A percentile compares a stretch with the other conserved stretches of the same genome.
Conservation (phyloP, 148 eudicot species). For the Vaccinium myrtillus region DNA sequence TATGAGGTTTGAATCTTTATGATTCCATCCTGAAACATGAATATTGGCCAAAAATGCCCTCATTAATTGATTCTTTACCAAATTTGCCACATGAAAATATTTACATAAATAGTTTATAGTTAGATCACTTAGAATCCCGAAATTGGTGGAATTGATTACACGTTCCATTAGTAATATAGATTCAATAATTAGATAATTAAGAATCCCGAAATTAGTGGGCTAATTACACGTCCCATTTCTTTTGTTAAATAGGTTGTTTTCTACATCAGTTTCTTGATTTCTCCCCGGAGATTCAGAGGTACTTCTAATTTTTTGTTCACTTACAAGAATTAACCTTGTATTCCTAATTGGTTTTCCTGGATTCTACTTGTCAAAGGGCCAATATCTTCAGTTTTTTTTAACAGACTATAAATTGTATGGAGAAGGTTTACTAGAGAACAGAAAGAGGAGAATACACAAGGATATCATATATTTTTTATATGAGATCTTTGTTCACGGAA, state of each 20-base stretch:
- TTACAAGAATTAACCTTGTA: not conserved
- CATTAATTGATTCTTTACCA: too few species aligned
- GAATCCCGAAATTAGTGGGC: too few species aligned
- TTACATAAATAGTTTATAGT: too few species aligned
- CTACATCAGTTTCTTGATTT: not conserved
- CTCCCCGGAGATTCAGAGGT: not conserved
- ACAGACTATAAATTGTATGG: not conserved
- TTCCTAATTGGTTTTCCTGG: not conserved
- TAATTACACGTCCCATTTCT: not conserved
- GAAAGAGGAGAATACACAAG: not conserved
- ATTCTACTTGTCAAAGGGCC: not conserved
- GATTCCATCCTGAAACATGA: too few species aligned
- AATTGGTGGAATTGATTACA: too few species aligned
- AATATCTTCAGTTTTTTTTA: not conserved
- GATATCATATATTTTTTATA: not conserved
- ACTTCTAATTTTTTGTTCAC: not conserved
- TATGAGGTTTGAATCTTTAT: too few species aligned
- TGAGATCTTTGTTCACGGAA: too few species aligned
- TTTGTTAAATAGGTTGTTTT: not conserved
- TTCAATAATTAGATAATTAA: too few species aligned
- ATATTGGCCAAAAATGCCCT: too few species aligned
- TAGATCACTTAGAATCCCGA: too few species aligned
- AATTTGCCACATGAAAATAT: too few species aligned
- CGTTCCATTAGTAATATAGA: too few species aligned
- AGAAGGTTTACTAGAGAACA: slow-evolving; percentile 4